A percentile compares a stretch with the other conserved stretches of the same genome.
phyloP scores from a whole-genome alignment of 495 filamentous ascomycete genomes.

The Aspergillus homomorphus region DNA sequence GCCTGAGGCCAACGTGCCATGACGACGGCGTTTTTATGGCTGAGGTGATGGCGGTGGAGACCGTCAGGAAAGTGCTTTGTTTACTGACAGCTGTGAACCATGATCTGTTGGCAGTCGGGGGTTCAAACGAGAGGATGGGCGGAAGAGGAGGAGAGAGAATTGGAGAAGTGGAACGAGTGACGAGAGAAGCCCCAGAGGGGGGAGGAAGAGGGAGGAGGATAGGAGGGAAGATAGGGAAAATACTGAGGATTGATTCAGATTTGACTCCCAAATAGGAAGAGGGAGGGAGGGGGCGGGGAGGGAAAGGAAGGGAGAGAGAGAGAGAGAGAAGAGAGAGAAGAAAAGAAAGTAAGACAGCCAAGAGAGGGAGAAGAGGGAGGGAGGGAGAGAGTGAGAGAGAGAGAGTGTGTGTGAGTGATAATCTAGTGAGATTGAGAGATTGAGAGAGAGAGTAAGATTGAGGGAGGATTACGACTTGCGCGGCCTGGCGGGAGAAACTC shows the following conservation, averaged over 20 bases:
- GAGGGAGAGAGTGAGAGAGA: constrained; percentile 3
- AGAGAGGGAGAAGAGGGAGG: constrained; percentile 8
- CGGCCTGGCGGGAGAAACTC: not conserved
- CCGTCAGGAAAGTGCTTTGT: constrained; percentile 14
- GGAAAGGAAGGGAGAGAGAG: not conserved
- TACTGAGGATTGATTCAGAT: not conserved
- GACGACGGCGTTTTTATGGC: constrained; percentile 9
- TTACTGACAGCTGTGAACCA: constrained; percentile 6
- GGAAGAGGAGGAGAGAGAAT: constrained; percentile 1
- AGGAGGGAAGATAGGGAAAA: not conserved
- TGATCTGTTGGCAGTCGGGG: not conserved
- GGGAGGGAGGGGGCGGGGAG: constrained; percentile 5
- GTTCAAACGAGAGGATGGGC: constrained; percentile 8
- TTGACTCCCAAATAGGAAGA: not conserved
- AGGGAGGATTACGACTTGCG: not conserved
- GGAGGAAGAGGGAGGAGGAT: not conserved
- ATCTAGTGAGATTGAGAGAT: not conserved
- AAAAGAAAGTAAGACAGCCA: constrained; percentile 1
- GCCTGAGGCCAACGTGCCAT: constrained; percentile 18
- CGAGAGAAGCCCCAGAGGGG: not conserved
- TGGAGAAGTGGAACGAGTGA: constrained; percentile 2
- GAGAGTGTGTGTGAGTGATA: constrained; percentile 5
- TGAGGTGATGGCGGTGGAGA: constrained; percentile 14
- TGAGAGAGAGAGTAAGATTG: constrained; percentile 5
- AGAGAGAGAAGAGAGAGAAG: constrained; percentile 2